Evolutionary conservation across 148 eudicot genomes (phyloP), one percentile per base, ranked within the genome.

Genomic region (Euryodendron excelsum): DNA sequence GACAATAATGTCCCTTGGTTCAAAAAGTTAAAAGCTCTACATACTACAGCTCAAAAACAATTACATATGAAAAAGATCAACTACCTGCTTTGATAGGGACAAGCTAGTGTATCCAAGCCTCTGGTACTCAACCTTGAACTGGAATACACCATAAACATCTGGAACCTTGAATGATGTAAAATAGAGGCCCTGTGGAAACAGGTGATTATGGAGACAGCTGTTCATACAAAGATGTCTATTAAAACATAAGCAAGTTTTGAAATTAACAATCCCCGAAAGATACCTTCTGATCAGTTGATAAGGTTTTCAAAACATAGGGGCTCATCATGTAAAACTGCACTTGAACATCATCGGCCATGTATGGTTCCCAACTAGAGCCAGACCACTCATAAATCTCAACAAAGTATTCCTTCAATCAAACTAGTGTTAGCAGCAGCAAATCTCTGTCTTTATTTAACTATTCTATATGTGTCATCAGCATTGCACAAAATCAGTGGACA

Each of bases 71-170:
- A 21, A 39, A 20, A 39, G 36, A 61, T 15, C 27, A 27, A 31
- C 13, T 71, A 94, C 97, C 98, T 92, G 98, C 74, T 94, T 94
- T 69, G 98, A 80, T 25, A 92, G 92, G 45, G 97, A 92, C 80
- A 94, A 78, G 83, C 92, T 92, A 64, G 96, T 92, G 82, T 92
- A 94, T 80, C 98, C 98, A 76, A 94, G 94, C 83, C 88, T 90
- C 84, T 91, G 89, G 81, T 94, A 92, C 83, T 94, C 98, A 77
- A 94, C 85, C 88, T 94, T 94, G 85, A 94, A 92, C 88, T 92
- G 95, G 88, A 94, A 92, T 80, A 94, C 98, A 61, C 98, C 98
- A 86, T 94, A 94, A 53, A 90, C 96, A 88, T 94, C 98, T 79
- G 97, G 96, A 52, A 92, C 98, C 85, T 92, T 94, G 56, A 94